phyloP scores from a whole-genome alignment of 345 rosid genomes.

The Eucalyptus shirleyi region DNA sequence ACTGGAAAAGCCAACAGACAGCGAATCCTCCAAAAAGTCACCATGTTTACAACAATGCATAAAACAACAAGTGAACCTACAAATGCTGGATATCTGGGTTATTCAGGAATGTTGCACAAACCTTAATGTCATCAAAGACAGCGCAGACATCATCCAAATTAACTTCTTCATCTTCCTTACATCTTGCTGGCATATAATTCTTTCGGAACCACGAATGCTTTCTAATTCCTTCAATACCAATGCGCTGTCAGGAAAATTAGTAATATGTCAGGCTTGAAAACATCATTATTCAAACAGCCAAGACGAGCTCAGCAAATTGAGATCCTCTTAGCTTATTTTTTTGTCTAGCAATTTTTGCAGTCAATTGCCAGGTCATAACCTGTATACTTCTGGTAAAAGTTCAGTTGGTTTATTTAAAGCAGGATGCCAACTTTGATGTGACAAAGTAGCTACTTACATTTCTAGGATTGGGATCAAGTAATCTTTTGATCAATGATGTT shows the following conservation, averaged over 20 bases:
- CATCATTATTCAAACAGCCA: neutral
- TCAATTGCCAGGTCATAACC: neutral
- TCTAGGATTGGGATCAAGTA: slow-evolving; percentile 73
- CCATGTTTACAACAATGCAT: neutral
- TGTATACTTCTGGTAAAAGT: neutral
- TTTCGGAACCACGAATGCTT: slow-evolving; percentile 59
- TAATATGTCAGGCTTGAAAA: neutral
- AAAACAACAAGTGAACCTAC: neutral
- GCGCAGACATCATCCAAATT: slow-evolving; percentile 72
- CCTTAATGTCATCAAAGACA: slow-evolving; percentile 90
- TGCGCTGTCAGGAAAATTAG: slow-evolving; percentile 42
- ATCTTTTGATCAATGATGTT: slow-evolving; percentile 52
- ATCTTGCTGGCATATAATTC: slow-evolving; percentile 41
- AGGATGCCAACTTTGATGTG: neutral
- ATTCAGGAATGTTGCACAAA: neutral
- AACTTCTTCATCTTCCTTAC: slow-evolving; percentile 48
- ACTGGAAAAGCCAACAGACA: neutral
- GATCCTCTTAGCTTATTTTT: neutral
- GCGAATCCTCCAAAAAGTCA: neutral
- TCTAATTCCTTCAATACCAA: slow-evolving; percentile 48
- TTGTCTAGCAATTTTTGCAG: neutral
- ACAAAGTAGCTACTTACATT: slow-evolving; percentile 42
- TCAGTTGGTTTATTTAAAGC: neutral
- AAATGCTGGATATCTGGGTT: neutral
- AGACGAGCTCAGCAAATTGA: neutral